Evolutionary conservation across 495 filamentous ascomycete genomes (phyloP).

Genomic region (Penicillium crystallinum): DNA sequence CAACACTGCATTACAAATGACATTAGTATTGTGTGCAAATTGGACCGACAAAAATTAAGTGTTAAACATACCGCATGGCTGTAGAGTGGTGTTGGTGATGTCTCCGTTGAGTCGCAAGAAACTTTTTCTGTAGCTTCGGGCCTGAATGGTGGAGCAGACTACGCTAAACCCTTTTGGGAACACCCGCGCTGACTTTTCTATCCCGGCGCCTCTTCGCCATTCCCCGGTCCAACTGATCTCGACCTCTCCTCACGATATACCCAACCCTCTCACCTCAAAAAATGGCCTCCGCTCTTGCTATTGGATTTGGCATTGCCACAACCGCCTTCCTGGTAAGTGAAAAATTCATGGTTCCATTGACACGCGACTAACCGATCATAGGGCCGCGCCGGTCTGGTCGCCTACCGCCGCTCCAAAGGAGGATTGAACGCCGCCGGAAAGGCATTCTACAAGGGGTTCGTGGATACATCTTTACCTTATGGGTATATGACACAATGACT

Average conservation of each 20-base stretch:
- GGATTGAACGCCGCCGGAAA: constrained; percentile 74
- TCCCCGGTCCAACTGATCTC: constrained; percentile 1
- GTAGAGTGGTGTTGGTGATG: constrained; percentile 21
- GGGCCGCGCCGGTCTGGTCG: constrained; percentile 89
- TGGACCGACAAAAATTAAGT: not conserved
- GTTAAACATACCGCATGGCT: constrained; percentile 30
- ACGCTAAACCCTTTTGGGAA: constrained; percentile 27
- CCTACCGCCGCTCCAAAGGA: constrained; percentile 75
- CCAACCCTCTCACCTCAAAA: constrained; percentile 9
- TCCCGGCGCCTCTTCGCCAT: constrained; percentile 15
- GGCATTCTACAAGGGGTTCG: constrained; percentile 84
- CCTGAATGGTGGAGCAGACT: constrained; percentile 22
- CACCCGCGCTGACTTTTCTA: constrained; percentile 28
- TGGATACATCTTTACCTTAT: not conserved
- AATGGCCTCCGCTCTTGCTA: constrained; percentile 71
- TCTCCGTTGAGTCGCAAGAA: constrained; percentile 21
- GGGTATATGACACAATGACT: constrained; percentile 1
- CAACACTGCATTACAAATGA: constrained; percentile 50
- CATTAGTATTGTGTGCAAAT: not conserved
- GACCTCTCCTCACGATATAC: not conserved
- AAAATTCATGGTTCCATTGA: not conserved
- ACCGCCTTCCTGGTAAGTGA: constrained; percentile 69
- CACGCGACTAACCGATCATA: constrained; percentile 31
- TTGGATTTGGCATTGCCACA: constrained; percentile 74
- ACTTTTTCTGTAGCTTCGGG: constrained; percentile 31